Base-by-base conservation (phyloP, 805 yeast genomes). In the Candida sithepensis region DNA sequence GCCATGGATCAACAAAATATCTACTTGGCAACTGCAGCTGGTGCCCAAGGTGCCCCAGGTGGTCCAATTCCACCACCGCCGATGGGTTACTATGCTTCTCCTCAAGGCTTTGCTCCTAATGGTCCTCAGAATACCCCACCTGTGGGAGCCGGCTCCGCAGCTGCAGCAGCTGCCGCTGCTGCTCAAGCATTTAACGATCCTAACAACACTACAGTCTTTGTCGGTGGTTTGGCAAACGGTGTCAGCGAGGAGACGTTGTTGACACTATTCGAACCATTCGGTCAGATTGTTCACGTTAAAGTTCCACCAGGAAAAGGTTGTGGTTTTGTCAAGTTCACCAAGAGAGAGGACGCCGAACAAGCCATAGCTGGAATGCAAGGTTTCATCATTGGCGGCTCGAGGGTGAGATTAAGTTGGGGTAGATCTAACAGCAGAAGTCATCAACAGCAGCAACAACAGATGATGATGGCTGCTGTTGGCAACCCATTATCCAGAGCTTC, bases 301-400 rank as follows among this genome's bases (percentile, higher is more conserved):
- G 84, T 86, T 41, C 92, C 92, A 7, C 82, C 80, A 1, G 88
- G 89, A 13, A 86, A 85, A 60, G 85, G 86, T 49, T 85, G 92
- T 68, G 95, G 91, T 1, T 85, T 85, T 64, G 83, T 86, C 47
- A 82, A 80, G 58, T 86, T 80, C 61, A 69, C 77, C n/a, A 70
- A 72, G 32, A 70, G 87, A 51, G 83, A 79, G 56, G 87, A 84
- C 56, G 94, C 94, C 1, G 88, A 85, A 63, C 82, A 79, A 37
- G 89, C 95, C 6, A 84, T 86, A 46, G 77, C 80, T 37, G 83
- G 84, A 3, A 81, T 86, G 86, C 89, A 86, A 64, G 95, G 95
- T 1, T 85, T 80, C 60, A 71, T 81, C 21, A 79, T 86, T 50
- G 85, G 84, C n/a, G 91, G 90, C 2, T 77, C 82, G 45, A 73